Percentiles rank a stretch among this genome's conserved stretches.
phyloP scores from a whole-genome alignment of 441 rosid genomes.

The Erodium moschatum region DNA sequence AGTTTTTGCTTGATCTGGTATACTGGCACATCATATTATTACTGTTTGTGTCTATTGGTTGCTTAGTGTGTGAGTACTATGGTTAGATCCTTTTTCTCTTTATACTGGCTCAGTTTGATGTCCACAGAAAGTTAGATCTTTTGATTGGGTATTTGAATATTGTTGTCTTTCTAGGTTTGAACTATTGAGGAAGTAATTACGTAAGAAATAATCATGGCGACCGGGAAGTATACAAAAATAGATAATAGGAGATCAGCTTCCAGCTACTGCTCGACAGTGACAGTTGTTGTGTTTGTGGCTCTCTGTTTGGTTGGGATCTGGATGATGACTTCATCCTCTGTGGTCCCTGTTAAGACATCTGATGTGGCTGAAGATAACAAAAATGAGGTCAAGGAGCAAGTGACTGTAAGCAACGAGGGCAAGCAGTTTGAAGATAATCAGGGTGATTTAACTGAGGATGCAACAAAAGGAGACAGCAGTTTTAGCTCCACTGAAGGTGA shows the following conservation, averaged over 20 bases:
- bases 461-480: slow-evolving; percentile 40
- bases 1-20: not conserved
- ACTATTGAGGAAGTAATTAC: not conserved
- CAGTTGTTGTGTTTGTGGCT: slow-evolving; percentile 66
- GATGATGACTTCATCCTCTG: slow-evolving; percentile 85
- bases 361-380: slow-evolving; percentile 49
- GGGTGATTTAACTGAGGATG: slow-evolving; percentile 51
- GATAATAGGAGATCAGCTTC: slow-evolving; percentile 59
- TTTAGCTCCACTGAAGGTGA: slow-evolving; percentile 22
- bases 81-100: not conserved
- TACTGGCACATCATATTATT: not conserved
- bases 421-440: slow-evolving; percentile 42
- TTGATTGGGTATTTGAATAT: not conserved
- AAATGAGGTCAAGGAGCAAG: slow-evolving; percentile 41
- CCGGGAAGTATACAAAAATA: slow-evolving; percentile 56
- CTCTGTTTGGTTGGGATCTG: slow-evolving; percentile 82
- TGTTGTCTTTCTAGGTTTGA: not conserved
- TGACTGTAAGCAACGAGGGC: slow-evolving; percentile 29
- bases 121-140: not conserved
- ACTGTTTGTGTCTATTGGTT: not conserved
- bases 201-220: slow-evolving; percentile 42
- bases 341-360: slow-evolving; percentile 45
- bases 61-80: not conserved
- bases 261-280: slow-evolving; percentile 66
- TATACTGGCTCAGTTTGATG: not conserved